Conservation (phyloP, 2,329 filamentous ascomycete genomes). For the Cladosporium phlei region DNA sequence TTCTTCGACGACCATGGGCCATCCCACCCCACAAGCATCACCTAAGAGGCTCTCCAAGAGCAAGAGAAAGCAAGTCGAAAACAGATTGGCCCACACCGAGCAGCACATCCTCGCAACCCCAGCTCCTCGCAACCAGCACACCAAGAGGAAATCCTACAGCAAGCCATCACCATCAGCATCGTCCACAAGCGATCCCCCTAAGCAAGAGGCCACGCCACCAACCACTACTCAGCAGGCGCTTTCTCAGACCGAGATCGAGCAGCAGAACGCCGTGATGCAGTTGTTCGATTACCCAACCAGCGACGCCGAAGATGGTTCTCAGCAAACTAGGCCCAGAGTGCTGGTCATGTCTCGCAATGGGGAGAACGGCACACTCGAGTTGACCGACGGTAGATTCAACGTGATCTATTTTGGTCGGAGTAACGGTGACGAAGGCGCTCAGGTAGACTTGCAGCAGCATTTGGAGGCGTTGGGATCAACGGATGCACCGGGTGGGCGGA, state of each 20-base stretch:
- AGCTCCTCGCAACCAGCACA: constrained; percentile 3
- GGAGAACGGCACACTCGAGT: too few relatives aligned
- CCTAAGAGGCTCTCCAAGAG: not conserved
- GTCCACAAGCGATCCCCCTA: not conserved
- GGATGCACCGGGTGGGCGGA: too few relatives aligned
- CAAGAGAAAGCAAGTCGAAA: not conserved
- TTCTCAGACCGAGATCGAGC: not conserved
- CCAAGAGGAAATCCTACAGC: constrained; percentile 1
- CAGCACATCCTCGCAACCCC: not conserved
- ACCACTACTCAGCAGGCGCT: not conserved
- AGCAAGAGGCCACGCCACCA: not conserved
- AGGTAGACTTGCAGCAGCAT: too few relatives aligned
- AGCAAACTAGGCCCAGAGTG: too few relatives aligned
- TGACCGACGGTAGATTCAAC: too few relatives aligned
- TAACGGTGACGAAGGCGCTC: too few relatives aligned
- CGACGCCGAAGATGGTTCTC: too few relatives aligned
- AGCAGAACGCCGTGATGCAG: not conserved
- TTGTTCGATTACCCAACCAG: not conserved
- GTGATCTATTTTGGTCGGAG: too few relatives aligned
- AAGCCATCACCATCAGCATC: not conserved
- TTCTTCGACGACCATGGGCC: constrained; percentile 8
- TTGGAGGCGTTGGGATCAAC: too few relatives aligned
- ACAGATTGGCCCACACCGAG: not conserved
- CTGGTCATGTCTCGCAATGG: too few relatives aligned
- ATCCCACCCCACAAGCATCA: not conserved